A percentile compares a stretch with the other conserved stretches of the same genome.
phyloP scores from a whole-genome alignment of 257 asterid species.

The Galeopsis tetrahit region DNA sequence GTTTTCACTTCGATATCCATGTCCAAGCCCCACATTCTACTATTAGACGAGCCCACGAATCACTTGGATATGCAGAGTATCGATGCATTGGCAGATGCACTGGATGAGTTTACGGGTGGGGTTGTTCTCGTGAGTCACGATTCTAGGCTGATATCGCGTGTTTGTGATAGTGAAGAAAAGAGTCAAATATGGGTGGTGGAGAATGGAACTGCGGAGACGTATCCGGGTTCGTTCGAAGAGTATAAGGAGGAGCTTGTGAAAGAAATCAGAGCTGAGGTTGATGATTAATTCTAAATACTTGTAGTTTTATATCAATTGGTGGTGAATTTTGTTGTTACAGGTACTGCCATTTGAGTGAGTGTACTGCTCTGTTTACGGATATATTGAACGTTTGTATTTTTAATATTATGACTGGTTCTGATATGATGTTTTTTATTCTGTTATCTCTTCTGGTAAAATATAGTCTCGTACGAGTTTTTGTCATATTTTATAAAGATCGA shows the following conservation, averaged over 20 bases:
- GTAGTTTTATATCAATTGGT: background rate
- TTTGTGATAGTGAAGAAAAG: slow-evolving; percentile 63
- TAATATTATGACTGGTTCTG: no score
- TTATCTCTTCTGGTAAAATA: no score
- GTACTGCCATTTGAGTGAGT: background rate
- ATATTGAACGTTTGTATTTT: background rate
- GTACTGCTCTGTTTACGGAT: background rate
- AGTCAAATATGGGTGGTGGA: slow-evolving; percentile 73
- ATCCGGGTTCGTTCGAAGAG: slow-evolving; percentile 58
- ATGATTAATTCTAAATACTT: slow-evolving; percentile 38
- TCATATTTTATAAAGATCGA: no score
- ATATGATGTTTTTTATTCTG: no score
- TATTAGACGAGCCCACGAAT: slow-evolving; percentile 73
- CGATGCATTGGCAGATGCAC: slow-evolving; percentile 77
- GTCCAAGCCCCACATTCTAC: slow-evolving; percentile 72
- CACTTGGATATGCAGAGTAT: slow-evolving; percentile 83
- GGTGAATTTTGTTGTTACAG: slow-evolving; percentile 17
- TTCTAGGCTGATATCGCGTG: slow-evolving; percentile 67
- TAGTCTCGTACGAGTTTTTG: no score
- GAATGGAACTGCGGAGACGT: slow-evolving; percentile 62
- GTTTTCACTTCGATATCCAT: slow-evolving; percentile 76
- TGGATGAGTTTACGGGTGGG: slow-evolving; percentile 73
- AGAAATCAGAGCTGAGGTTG: slow-evolving; percentile 66
- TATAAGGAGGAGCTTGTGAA: slow-evolving; percentile 69
- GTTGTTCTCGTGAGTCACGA: slow-evolving; percentile 77